These are phyloP conservation scores for Emericellopsis cladophorae DNA, from an alignment of 2,329 filamentous ascomycete genomes.

Conservation along the genomic window DNA sequence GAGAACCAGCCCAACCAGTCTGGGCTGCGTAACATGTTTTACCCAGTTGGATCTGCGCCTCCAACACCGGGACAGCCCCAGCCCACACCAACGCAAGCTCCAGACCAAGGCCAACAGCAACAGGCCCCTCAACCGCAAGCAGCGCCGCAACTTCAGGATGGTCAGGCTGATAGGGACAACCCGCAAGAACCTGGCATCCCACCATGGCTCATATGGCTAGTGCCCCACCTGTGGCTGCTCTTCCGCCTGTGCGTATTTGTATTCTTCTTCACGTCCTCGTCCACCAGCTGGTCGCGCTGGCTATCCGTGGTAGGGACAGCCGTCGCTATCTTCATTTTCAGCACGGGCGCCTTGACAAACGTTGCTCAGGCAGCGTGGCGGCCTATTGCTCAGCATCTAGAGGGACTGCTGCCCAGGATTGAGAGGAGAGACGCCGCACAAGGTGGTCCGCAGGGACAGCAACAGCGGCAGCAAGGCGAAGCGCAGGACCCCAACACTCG, in stretches of 20 bases:
- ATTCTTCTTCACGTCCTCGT: slow-evolving; percentile 51
- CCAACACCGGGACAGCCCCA: slow-evolving; percentile 5
- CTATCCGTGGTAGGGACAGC: slow-evolving; percentile 41
- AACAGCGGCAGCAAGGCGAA: slow-evolving; percentile 8
- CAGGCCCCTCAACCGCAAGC: slow-evolving; percentile 12
- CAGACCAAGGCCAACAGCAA: slow-evolving; percentile 1
- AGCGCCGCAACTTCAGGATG: slow-evolving; percentile 2
- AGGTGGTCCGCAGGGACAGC: slow-evolving; percentile 16
- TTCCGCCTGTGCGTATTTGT: slow-evolving; percentile 45
- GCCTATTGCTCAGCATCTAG: slow-evolving; percentile 44
- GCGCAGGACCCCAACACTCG: slow-evolving; percentile 28
- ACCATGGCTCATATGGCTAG: slow-evolving; percentile 23
- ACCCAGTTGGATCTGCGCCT: slow-evolving; percentile 1
- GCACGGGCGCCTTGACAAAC: slow-evolving; percentile 45
- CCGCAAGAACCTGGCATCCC: slow-evolving; percentile 17
- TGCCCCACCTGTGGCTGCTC: slow-evolving; percentile 51
- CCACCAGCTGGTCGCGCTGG: slow-evolving; percentile 47
- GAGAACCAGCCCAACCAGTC: slow-evolving; percentile 12
- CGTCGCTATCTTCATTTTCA: slow-evolving; percentile 42
- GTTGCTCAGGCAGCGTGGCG: slow-evolving; percentile 41
- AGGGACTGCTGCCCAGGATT: slow-evolving; percentile 40
- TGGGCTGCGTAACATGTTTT: slow-evolving; percentile 6
- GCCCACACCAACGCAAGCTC: neutral
- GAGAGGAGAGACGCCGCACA: slow-evolving; percentile 21
- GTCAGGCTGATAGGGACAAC: slow-evolving; percentile 2